phyloP scores from a whole-genome alignment of 352 stramenopile species.

The Globisporangium perplexum region DNA sequence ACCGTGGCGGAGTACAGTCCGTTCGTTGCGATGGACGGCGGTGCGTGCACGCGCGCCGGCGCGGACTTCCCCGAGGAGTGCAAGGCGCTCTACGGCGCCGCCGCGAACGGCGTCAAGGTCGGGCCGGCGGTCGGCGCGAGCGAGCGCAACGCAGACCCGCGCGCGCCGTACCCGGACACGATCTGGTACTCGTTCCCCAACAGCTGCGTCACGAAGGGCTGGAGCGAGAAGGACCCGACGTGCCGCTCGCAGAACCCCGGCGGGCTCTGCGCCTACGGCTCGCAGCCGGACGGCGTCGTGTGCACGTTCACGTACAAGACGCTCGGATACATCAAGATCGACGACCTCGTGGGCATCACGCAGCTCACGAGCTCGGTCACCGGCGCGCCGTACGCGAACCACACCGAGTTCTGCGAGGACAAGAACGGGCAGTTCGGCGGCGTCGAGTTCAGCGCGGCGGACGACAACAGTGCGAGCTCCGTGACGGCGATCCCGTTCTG shows the following conservation, averaged over 20 bases:
- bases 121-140: slow-evolving; percentile 37
- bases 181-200: slow-evolving; percentile 71
- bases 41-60: slow-evolving; percentile 28
- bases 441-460: slow-evolving; percentile 34
- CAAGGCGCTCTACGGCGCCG: slow-evolving; percentile 15
- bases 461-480: slow-evolving; percentile 5
- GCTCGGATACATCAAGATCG: slow-evolving; percentile 44
- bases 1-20: slow-evolving; percentile 40
- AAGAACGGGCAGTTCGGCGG: slow-evolving; percentile 20
- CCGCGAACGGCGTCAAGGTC: slow-evolving; percentile 14
- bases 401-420: slow-evolving; percentile 50
- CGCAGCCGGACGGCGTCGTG: slow-evolving; percentile 40
- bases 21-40: slow-evolving; percentile 59
- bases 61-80: slow-evolving; percentile 18
- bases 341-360: slow-evolving; percentile 72
- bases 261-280: slow-evolving; percentile 30
- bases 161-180: slow-evolving; percentile 48
- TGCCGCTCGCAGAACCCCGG: slow-evolving; percentile 27
- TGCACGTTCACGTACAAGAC: slow-evolving; percentile 61
- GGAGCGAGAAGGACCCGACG: slow-evolving; percentile 26
- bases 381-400: slow-evolving; percentile 28
- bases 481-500: slow-evolving; percentile 44
- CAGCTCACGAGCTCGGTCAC: slow-evolving; percentile 22
- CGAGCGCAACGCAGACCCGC: slow-evolving; percentile 23
- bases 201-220: slow-evolving; percentile 34